Conservation (phyloP, 352 stramenopile genomes). For the Pythium dissotocum region DNA sequence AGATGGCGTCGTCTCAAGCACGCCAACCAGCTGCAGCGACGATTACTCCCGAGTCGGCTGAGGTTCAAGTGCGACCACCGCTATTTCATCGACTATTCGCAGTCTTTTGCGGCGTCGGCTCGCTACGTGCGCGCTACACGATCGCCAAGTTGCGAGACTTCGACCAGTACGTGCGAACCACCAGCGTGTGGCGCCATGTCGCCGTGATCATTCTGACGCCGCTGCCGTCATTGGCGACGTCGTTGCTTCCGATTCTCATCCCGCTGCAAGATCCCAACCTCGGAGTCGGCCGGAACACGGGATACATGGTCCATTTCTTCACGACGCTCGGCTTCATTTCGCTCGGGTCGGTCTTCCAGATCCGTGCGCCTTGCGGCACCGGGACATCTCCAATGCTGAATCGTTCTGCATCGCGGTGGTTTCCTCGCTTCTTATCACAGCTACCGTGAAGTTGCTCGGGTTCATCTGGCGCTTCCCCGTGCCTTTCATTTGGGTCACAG, state of each 20-base stretch:
- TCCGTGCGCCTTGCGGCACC: not conserved
- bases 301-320: not conserved
- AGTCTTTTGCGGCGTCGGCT: not conserved
- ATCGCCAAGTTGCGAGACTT: not conserved
- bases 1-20: no score
- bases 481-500: slow-evolving; percentile 2
- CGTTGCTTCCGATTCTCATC: not conserved
- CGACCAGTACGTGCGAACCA: not conserved
- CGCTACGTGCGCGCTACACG: not conserved
- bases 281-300: not conserved
- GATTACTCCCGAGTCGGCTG: no score
- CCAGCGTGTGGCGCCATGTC: not conserved
- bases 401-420: no score
- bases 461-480: slow-evolving; percentile 19
- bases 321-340: not conserved
- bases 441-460: no score
- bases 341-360: not conserved
- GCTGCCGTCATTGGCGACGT: not conserved
- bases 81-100: not conserved
- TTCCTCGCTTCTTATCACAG: not conserved
- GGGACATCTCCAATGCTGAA: no score
- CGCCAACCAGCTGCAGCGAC: no score
- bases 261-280: slow-evolving; percentile 3
- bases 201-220: slow-evolving; percentile 6
- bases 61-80: no score